phyloP scores from a whole-genome alignment of 495 filamentous ascomycete genomes.

The Lophium mytilinum region DNA sequence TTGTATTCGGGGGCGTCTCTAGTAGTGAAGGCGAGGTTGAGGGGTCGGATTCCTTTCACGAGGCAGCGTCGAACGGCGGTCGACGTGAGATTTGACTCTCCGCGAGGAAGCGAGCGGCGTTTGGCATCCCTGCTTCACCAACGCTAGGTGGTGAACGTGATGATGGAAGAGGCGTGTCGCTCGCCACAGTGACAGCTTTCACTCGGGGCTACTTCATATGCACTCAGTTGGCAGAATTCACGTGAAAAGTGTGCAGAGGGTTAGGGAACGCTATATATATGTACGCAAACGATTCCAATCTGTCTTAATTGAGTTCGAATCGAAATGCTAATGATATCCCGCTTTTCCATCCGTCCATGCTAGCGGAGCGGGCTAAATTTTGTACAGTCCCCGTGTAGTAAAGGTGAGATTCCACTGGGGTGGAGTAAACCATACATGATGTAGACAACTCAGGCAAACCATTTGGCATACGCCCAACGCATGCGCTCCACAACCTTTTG shows the following conservation, averaged over 20 bases:
- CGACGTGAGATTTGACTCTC: constrained; percentile 1
- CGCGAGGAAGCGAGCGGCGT: constrained; percentile 2
- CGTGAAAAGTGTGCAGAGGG: no score
- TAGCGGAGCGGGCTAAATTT: no score
- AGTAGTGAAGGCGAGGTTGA: neutral
- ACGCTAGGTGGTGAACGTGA: neutral
- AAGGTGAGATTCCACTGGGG: neutral
- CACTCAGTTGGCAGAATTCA: no score
- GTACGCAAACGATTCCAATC: no score
- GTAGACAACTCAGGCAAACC: constrained; percentile 40
- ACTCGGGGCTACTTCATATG: no score
- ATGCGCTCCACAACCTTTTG: constrained; percentile 70
- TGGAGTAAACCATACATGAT: neutral
- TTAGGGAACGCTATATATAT: no score
- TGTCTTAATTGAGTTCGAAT: no score
- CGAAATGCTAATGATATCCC: no score
- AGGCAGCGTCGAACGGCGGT: constrained; percentile 11
- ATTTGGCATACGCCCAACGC: constrained; percentile 79
- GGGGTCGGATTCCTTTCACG: constrained; percentile 12
- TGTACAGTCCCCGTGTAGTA: no score
- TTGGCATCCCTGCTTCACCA: neutral
- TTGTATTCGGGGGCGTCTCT: neutral
- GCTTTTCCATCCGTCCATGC: no score
- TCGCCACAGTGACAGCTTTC: neutral
- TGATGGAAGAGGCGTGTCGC: neutral